Conservation (phyloP, 768 basidiomycete genomes). For the Cystobasidium tubakii region DNA sequence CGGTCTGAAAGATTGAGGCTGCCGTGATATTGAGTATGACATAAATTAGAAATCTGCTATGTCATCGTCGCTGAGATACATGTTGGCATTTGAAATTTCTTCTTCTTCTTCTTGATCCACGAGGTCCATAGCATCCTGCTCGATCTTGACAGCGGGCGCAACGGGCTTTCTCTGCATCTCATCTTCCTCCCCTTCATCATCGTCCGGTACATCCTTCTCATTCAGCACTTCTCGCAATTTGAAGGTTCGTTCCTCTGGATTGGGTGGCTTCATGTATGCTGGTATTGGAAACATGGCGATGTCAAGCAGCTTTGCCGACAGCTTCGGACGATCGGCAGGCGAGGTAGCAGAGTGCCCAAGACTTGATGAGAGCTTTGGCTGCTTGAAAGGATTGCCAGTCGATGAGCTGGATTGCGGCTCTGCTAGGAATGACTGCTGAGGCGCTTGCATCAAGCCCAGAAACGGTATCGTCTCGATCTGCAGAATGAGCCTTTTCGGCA, state of each 20-base stretch:
- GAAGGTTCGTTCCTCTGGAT: background rate
- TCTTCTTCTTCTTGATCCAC: background rate
- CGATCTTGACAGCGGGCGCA: constrained; percentile 25
- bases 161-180: constrained; percentile 23
- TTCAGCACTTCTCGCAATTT: constrained; percentile 7
- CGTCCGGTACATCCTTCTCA: constrained; percentile 35
- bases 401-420: background rate
- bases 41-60: constrained; percentile 30
- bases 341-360: background rate
- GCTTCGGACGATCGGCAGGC: background rate
- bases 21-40: background rate
- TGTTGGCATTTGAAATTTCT: background rate
- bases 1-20: too few species aligned
- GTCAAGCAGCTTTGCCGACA: constrained; percentile 12
- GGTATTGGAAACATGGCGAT: constrained; percentile 21
- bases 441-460: constrained; percentile 31
- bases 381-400: constrained; percentile 10
- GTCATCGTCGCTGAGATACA: constrained; percentile 38
- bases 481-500: constrained; percentile 21
- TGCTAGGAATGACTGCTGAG: constrained; percentile 10
- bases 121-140: constrained; percentile 13
- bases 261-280: constrained; percentile 25
- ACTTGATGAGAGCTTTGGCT: background rate
- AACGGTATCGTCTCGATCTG: constrained; percentile 20
- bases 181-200: constrained; percentile 29